Conservation (phyloP, 768 basidiomycete species). For the Boletus rubropictus region DNA sequence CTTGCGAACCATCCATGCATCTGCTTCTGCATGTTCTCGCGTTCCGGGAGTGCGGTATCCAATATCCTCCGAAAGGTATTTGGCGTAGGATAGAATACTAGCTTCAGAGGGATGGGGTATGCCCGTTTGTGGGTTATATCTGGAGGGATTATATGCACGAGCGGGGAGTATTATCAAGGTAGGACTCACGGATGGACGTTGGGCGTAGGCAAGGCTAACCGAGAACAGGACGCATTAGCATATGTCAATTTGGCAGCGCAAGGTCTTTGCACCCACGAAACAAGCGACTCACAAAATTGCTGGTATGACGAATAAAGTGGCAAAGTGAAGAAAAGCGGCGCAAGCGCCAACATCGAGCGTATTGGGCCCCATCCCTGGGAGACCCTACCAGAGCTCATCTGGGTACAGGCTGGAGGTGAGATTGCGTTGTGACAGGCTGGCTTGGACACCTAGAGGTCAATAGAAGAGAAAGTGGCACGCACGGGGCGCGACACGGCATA, state of each 20-base stretch:
- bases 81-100: conserved; percentile 57
- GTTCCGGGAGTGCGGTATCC: conserved; percentile 92
- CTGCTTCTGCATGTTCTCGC: conserved; percentile 77
- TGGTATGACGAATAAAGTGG: conserved; percentile 45
- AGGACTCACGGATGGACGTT: conserved; percentile 45
- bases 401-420: background rate
- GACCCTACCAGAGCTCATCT: conserved; percentile 5
- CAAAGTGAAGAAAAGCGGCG: conserved; percentile 48
- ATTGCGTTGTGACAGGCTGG: background rate
- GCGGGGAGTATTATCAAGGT: background rate
- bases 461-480: background rate
- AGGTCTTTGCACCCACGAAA: background rate
- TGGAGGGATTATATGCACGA: conserved; percentile 2
- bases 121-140: conserved; percentile 46
- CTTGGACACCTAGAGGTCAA: background rate
- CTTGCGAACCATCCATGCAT: conserved; percentile 72
- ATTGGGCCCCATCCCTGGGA: conserved; percentile 48
- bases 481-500: no score
- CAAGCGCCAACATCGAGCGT: conserved; percentile 49
- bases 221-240: conserved; percentile 5
- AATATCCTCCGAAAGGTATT: conserved; percentile 74
- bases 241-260: background rate
- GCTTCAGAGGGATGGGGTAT: conserved; percentile 69
- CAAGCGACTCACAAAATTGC: conserved; percentile 37
- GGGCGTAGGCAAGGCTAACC: conserved; percentile 52